Evolutionary conservation across 2,329 filamentous ascomycete species (phyloP), one percentile per base, ranked within the genome.

Genomic region (Aureobasidium vineae): DNA sequence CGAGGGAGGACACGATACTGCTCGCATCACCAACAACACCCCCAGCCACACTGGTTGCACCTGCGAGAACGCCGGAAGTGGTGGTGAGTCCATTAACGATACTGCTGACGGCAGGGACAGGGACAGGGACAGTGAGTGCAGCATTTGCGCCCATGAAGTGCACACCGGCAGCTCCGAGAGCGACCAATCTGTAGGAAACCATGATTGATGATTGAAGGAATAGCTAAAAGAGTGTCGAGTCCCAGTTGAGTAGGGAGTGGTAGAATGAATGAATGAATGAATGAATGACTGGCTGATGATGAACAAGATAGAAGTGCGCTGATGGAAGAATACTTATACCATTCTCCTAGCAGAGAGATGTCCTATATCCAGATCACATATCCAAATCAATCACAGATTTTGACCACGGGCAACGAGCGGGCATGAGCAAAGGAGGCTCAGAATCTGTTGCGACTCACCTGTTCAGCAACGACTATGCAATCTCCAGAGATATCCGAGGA

Each of bases 111-210:
- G 19, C 19, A 21, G 7, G 23, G 13, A 16, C n/a, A 5, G 1
- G n/a, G n/a, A 40, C 52, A 23, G 19, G 28, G 28, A 13, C 3
- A 4, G 11, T 3, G 6, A 57, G 19, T 16, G 16, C 28, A 23
- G 57, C 57, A 38, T 21, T 16, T 10, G 57, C 13, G 2, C 6
- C 41, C 13, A 7, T n/a, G 16, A 43, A 60, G 16, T 61, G 31
- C 13, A 40, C 19, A 11, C 41, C 57, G 21, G 57, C 43, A 28
- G 57, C 45, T 40, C 43, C 57, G 7, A 61, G 57, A 43, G 57
- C 57, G 43, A 40, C 31, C 6, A 23, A 40, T 21, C n/a, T 23
- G 23, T 36, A 49, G 31, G 47, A 50, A n/a, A 61, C 57, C 57
- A 61, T 61, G 57, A 38, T 59, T 59, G 13, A 33, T 13, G 38